phyloP scores from a whole-genome alignment of 345 rosid species.

The Citrus inodora region DNA sequence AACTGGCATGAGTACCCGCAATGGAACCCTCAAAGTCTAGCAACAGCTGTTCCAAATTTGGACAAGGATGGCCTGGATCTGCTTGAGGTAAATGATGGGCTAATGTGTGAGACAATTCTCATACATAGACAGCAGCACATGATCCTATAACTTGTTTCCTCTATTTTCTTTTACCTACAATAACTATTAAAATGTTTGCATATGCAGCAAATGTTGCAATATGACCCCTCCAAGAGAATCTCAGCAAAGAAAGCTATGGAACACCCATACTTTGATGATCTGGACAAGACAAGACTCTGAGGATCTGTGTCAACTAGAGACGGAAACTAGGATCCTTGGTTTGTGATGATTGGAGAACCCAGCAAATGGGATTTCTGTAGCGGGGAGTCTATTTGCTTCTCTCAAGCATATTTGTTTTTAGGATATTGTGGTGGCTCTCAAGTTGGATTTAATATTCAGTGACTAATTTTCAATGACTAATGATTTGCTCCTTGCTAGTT shows the following conservation, averaged over 20 bases:
- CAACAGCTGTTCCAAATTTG: conserved; percentile 60
- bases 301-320: background rate
- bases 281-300: conserved; percentile 58
- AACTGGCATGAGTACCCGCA: conserved; percentile 99
- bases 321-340: background rate
- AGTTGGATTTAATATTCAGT: too few species aligned
- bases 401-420: conserved; percentile 43
- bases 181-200: background rate
- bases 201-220: conserved; percentile 88
- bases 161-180: background rate
- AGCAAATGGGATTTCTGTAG: background rate
- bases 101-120: too few species aligned
- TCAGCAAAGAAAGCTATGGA: conserved; percentile 96
- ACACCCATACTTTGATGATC: conserved; percentile 84
- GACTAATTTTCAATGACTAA: too few species aligned
- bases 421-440: background rate
- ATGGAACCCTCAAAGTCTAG: conserved; percentile 71
- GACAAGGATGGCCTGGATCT: conserved; percentile 74
- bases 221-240: conserved; percentile 79
- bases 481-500: too few species aligned
- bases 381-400: conserved; percentile 35
- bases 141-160: background rate
- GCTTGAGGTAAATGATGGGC: conserved; percentile 44
- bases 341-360: background rate
- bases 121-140: background rate